Conservation (phyloP, 176 grass and related monocot genomes). For the Phyllostachys edulis region DNA sequence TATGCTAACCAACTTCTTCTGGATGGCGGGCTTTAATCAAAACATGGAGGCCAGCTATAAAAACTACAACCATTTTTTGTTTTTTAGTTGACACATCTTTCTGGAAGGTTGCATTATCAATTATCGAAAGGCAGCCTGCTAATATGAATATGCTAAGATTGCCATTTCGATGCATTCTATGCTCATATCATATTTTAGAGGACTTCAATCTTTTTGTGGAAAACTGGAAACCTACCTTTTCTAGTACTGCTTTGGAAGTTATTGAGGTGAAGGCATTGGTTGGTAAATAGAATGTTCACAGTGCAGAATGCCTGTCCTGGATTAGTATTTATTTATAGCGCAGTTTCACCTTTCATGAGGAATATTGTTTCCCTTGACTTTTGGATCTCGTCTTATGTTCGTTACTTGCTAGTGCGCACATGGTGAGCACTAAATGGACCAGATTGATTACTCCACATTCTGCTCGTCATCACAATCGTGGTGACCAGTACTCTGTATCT, state of each 20-base stretch:
- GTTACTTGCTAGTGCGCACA: conserved; percentile 32
- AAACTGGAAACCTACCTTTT: not conserved
- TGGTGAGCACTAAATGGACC: conserved; percentile 34
- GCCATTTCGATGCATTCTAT: not conserved
- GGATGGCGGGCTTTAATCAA: conserved; percentile 28
- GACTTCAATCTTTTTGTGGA: not conserved
- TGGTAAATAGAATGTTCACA: not conserved
- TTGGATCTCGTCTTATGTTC: not conserved
- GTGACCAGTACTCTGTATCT: conserved; percentile 7
- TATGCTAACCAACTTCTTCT: conserved; percentile 33
- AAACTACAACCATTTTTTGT: conserved; percentile 16
- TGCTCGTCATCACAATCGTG: conserved; percentile 9
- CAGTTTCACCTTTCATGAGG: not conserved
- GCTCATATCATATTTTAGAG: not conserved
- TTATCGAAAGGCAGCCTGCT: conserved; percentile 12
- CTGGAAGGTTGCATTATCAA: not conserved
- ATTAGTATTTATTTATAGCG: conserved; percentile 17
- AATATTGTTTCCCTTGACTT: conserved; percentile 31
- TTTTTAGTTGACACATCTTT: conserved; percentile 20
- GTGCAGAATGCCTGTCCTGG: conserved; percentile 24
- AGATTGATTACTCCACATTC: conserved; percentile 18
- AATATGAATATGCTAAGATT: not conserved
- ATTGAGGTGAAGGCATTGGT: not conserved
- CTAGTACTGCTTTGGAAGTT: conserved; percentile 4
- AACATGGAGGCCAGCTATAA: conserved; percentile 37